These are phyloP conservation scores for Basidioascus undulatus DNA, from an alignment of 768 basidiomycete genomes.

Conservation along the genomic window DNA sequence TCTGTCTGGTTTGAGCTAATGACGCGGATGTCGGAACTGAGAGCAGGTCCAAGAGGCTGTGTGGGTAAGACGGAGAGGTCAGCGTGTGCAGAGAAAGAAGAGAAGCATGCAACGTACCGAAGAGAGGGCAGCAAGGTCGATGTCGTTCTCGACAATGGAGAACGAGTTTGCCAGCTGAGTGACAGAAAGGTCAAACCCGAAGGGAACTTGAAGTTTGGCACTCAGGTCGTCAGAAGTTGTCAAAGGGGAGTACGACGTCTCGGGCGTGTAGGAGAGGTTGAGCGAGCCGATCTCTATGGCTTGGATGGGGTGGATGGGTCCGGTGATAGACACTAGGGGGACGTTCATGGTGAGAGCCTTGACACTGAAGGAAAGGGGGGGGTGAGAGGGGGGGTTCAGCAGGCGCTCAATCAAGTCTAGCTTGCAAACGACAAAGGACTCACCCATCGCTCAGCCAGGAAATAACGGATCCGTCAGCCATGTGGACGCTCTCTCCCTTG, in stretches of 20 bases:
- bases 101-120: slow-evolving; percentile 22
- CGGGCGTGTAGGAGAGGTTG: slow-evolving; percentile 30
- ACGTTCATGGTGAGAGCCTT: slow-evolving; percentile 33
- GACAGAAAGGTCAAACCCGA: slow-evolving; percentile 32
- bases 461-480: slow-evolving; percentile 30
- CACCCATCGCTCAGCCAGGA: slow-evolving; percentile 45
- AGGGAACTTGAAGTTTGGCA: slow-evolving; percentile 40
- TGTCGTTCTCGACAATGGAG: slow-evolving; percentile 31
- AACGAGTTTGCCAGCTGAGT: slow-evolving; percentile 41
- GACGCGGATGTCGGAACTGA: slow-evolving; percentile 34
- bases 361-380: too few relatives aligned
- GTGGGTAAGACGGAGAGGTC: neutral
- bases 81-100: neutral
- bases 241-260: slow-evolving; percentile 33
- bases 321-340: slow-evolving; percentile 29
- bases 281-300: slow-evolving; percentile 38
- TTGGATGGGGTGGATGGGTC: slow-evolving; percentile 36
- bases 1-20: slow-evolving; percentile 30
- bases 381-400: too few relatives aligned
- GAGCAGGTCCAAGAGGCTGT: slow-evolving; percentile 34
- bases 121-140: slow-evolving; percentile 31
- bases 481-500: slow-evolving; percentile 32
- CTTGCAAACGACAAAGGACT: too few relatives aligned
- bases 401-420: too few relatives aligned
- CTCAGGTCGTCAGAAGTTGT: slow-evolving; percentile 33